These are phyloP conservation scores for Zasmidium citrigriseum DNA, from an alignment of 2,329 filamentous ascomycete genomes.

Conservation along the genomic window DNA sequence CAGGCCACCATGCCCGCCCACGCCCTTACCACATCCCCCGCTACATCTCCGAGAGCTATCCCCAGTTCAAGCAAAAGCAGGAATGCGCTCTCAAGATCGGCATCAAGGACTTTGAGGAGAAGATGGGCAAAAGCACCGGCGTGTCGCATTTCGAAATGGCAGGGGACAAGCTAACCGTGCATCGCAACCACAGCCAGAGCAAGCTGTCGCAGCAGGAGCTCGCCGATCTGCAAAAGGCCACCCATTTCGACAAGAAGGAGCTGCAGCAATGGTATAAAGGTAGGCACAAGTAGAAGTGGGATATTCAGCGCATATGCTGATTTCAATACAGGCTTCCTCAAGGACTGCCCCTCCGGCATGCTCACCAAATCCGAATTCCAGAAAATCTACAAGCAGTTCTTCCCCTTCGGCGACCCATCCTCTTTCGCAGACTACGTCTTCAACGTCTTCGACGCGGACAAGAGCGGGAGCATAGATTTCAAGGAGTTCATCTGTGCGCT, in stretches of 20 bases:
- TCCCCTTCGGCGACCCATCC: constrained; percentile 95
- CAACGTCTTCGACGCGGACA: constrained; percentile 97
- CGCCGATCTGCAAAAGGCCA: constrained; percentile 90
- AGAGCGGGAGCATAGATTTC: constrained; percentile 97
- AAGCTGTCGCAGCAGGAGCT: constrained; percentile 98
- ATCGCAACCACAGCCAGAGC: constrained; percentile 71
- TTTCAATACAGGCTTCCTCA: constrained; percentile 74
- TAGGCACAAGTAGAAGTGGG: constrained; percentile 45
- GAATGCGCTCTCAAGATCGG: constrained; percentile 35
- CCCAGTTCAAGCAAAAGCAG: constrained; percentile 35
- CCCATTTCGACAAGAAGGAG: constrained; percentile 99
- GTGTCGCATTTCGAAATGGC: constrained; percentile 29
- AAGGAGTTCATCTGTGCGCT: constrained; percentile 99
- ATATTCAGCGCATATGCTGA: constrained; percentile 18
- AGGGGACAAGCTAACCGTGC: constrained; percentile 34
- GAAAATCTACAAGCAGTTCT: constrained; percentile 99
- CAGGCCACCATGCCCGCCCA: constrained; percentile 35
- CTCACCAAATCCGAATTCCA: constrained; percentile 98
- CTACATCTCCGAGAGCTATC: constrained; percentile 32
- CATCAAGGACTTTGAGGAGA: constrained; percentile 32
- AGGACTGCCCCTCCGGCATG: constrained; percentile 96
- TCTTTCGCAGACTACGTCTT: constrained; percentile 99
- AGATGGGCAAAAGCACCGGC: constrained; percentile 32
- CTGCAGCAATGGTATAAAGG: constrained; percentile 99
- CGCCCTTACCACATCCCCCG: constrained; percentile 37